Base-by-base conservation (phyloP, 1,139 yeast genomes). In the Ashbya aceris region DNA sequence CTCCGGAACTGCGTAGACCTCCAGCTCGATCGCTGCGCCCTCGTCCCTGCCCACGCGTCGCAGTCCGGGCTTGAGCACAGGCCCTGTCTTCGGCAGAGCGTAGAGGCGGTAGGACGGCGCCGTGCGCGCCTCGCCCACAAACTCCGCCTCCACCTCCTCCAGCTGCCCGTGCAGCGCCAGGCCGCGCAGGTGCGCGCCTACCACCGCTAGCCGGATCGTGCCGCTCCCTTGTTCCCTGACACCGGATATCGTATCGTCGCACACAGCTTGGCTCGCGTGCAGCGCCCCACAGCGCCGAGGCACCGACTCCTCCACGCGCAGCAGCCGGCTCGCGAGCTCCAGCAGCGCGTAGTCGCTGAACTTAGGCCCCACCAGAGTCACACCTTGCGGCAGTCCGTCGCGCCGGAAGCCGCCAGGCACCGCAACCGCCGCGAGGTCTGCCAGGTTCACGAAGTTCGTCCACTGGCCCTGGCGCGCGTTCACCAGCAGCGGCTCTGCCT, bases 381-480 rank as follows among this genome's bases (percentile, higher is more conserved):
- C 75, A 61, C 97, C 97, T 53, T 79, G 83, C 8, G 97, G 96
- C 51, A 89, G 65, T 3, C 95, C 95, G 60, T 89, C 96, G 2
- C 69, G 54, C 47, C 83, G 67, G 73, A 85, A 87, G 0, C 95
- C 96, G 27, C 81, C 84, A 20, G 98, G 97, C 41, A 91, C 73
- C 0, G 97, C 86, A 55, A 91, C 70, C 1, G 95, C 97, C 30
- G 94, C 81, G 70, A 89, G 67, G 59, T 91, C 97, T 8, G 96
- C 95, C 61, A 91, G 73, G 61, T 91, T 91, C 54, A 85, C 96
- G 63, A 91, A 91, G 66, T 91, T 91, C 30, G 97, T 91, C 77
- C 94, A 91, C 17, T 96, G 86, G 30, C 98, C 98, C 66, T 91
- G 98, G 53, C 70, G 71, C 7, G 96, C 84, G 67, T 91, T 91